Base-by-base conservation (phyloP, 139 green algal genomes). In the Tetraselmis striata region DNA sequence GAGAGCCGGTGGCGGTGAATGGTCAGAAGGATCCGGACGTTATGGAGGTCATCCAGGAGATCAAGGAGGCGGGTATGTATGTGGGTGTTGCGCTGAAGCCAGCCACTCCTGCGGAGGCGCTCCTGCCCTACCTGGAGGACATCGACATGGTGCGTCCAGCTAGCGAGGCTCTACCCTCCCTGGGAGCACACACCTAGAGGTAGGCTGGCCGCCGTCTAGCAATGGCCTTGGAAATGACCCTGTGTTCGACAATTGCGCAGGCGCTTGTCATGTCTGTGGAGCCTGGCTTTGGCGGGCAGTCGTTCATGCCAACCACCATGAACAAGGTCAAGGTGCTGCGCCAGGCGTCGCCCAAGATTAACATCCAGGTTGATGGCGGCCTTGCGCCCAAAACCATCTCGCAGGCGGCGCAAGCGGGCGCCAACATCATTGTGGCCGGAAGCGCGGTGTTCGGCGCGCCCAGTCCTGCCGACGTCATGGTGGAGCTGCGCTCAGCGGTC, bases 281-380 rank as follows among this genome's bases (percentile, higher is more conserved):
- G 84, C 85, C 88, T 27, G 88, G 89, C 2, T 92, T 92, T 84
- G 88, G 88, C 30, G 88, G 88, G 28, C 88, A 92, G 80, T 85
- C 84, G 77, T 90, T 92, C 81, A 91, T 83, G 58, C 30, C 76
- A 11, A 31, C 29, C 29, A 79, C 22, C 5, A 79, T 79, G 76
- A 29, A 18, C 5, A 83, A 83, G 59, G 31, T 32, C 28, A 32
- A 31, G 32, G 29, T 58, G 2, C 24, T 80, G 28, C 30, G 77
- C 23, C 23, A 2, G 27, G 77, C 77, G 2, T 80, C 77, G 23
- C 31, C 31, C 23, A 32, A 80, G 27, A 22, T 80, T 23, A 27
- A 80, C 77, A 80, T 80, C 77, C 77, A 80, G 77, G 77, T 80
- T 23, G 77, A 80, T n/a, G 77, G 77, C 29, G 77, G 77, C 2